Base-by-base conservation (phyloP, 306 rosid genomes). In the Pterocarpus santalinus region DNA sequence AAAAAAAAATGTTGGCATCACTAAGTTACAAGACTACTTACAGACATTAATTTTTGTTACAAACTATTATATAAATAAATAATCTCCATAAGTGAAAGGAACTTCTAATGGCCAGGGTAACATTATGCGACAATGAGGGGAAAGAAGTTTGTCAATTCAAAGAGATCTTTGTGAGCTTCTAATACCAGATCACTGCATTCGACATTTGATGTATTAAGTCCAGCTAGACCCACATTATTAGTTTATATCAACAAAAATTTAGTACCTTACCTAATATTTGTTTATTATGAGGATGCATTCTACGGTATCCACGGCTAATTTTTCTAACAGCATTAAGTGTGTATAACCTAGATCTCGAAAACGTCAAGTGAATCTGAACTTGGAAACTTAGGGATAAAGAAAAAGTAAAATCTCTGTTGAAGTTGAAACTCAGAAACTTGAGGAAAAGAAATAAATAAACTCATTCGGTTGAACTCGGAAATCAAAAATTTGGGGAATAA, bases 171-270 rank as follows among this genome's bases (percentile, higher is more conserved):
- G 36, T 28, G 46, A 28, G 34, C 17, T 8, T 33, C 38, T 7
- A 39, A 80, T 43, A 30, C 64, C 65, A 35, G 64, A 15, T 46
- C 28, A 22, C 8, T 34, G 73, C 65, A 65, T 36, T 77, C 38
- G 81, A 16, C 73, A 65, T 51, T 51, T 65, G 73, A 49, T 5
- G 8, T 8, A 38, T n/a, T 39, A 53, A n/a, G 34, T 52, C 46
- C 5, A 73, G 66, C 67, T 52, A 38, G 49, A 62, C 28, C 57
- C 65, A 38, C 53, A 28, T 57, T 69, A 41, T 41, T 58, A 60
- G 41, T 15, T 61, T 7, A 75, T 52, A 13, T 58, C 34, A 11
- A 5, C 2, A 57, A 43, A 38, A 55, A 30, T 38, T 36, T 62
- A 46, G 17, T 34, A 22, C 67, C 78, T 36, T 57, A 63, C 79